phyloP scores from a whole-genome alignment of 2,329 filamentous ascomycete species.

The Orbilia javanica region DNA sequence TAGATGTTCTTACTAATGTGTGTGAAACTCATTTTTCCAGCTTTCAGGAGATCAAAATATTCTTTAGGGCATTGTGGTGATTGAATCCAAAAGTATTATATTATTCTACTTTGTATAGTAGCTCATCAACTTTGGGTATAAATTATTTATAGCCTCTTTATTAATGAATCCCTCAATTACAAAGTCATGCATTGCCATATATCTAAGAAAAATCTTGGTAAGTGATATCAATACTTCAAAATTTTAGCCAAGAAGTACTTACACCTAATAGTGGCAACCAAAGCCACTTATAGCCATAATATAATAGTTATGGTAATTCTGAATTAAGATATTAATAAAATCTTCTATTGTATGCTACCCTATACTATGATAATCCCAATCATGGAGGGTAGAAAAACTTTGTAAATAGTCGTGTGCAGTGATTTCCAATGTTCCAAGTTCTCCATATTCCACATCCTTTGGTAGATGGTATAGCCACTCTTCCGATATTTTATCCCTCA shows the following conservation, averaged over 20 bases:
- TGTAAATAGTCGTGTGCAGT: neutral
- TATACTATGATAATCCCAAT: neutral
- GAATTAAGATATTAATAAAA: slow-evolving; percentile 2
- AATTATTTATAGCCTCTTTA: neutral
- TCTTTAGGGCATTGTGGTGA: slow-evolving; percentile 11
- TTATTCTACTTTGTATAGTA: neutral
- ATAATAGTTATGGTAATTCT: slow-evolving; percentile 7
- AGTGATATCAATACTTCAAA: neutral
- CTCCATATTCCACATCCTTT: slow-evolving; percentile 8
- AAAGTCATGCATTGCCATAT: slow-evolving; percentile 2
- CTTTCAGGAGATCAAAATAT: slow-evolving; percentile 12
- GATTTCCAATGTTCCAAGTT: neutral
- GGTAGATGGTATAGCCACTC: slow-evolving; percentile 9
- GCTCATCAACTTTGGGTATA: neutral
- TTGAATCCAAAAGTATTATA: neutral
- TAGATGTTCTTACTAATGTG: neutral
- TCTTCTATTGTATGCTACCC: neutral
- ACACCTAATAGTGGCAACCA: slow-evolving; percentile 12
- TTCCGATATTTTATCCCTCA: slow-evolving; percentile 4
- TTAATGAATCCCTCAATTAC: neutral
- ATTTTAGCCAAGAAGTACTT: no score
- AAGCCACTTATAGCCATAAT: slow-evolving; percentile 11
- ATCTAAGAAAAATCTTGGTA: slow-evolving; percentile 5
- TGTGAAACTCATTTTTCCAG: neutral
- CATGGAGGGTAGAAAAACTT: neutral